A percentile compares a stretch with the other conserved stretches of the same genome.
Evolutionary conservation across 2,329 filamentous ascomycete genomes (phyloP).

Genomic region (Phaeosphaeria sp.): DNA sequence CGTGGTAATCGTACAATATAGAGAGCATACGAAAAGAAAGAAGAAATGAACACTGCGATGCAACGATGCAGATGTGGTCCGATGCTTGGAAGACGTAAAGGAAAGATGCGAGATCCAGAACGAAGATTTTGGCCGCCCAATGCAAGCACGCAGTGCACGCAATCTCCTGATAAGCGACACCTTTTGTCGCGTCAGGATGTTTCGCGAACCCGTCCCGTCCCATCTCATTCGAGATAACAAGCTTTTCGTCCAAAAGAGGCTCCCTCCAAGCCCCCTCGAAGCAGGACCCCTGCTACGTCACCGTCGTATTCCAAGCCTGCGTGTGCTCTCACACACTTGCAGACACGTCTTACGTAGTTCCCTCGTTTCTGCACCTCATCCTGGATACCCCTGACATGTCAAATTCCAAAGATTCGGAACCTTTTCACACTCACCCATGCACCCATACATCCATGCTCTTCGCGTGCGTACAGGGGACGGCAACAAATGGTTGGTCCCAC

Average conservation of each 20-base stretch:
- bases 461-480: not conserved
- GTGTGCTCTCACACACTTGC: not conserved
- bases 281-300: not conserved
- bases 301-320: not conserved
- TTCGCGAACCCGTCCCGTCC: not conserved
- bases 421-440: not conserved
- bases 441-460: not conserved
- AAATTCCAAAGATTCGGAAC: not conserved
- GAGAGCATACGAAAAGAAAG: not conserved
- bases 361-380: not conserved
- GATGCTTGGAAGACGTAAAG: not conserved
- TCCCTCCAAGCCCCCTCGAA: too few relatives aligned
- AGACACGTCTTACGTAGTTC: not conserved
- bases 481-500: not conserved
- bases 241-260: not conserved
- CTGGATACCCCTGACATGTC: not conserved
- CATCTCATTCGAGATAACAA: not conserved
- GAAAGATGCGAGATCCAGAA: not conserved
- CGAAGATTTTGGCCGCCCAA: too few relatives aligned
- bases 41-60: not conserved
- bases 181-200: too few relatives aligned
- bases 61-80: not conserved
- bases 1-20: constrained; percentile 2
- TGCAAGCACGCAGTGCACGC: not conserved
- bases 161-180: not conserved